Base-by-base conservation (phyloP, 306 rosid genomes). In the Vicia sativa region DNA sequence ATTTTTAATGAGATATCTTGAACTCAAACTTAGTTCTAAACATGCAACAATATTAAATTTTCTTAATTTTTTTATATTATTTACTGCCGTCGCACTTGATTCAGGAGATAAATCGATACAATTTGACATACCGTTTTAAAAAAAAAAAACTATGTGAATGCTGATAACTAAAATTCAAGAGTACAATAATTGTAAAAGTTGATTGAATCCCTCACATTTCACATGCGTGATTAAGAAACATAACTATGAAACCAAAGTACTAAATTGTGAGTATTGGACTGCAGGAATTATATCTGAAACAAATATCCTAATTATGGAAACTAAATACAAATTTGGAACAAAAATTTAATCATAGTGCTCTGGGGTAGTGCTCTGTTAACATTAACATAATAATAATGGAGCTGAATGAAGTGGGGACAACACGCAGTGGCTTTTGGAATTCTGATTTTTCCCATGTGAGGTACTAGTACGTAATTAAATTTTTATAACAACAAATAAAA, bases 401-500 rank as follows among this genome's bases (percentile, higher is more conserved):
- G 48, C 21, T 65, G 42, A 25, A n/a, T 62, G 52, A 42, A 46
- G 75, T 68, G 73, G 77, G 73, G 78, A 66, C 77, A 74, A 74
- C 65, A 43, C 46, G 66, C 61, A 16, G 50, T 72, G 57, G 48
- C 50, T 74, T 70, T 74, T 73, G 61, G 60, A 55, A 78, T 56
- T 35, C 42, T 54, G 42, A 66, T 78, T 31, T 31, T 75, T 70
- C 49, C 61, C 80, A 72, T 68, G 80, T 61, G 72, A 42, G 70
- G 77, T 77, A 68, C n/a, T n/a, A n/a, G n/a, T n/a, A 21, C 1
- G 23, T 21, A 21, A 68, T 84, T 83, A 68, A 44, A 13, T 60
- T 44, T 76, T 38, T 37, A 10, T 11, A 21, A 19, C 26, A 38
- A 6, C 2, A 7, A 6, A 45, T 14, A 45, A 45, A 9, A 38